phyloP scores from a whole-genome alignment of 768 basidiomycete genomes.

The Russula vinacea region DNA sequence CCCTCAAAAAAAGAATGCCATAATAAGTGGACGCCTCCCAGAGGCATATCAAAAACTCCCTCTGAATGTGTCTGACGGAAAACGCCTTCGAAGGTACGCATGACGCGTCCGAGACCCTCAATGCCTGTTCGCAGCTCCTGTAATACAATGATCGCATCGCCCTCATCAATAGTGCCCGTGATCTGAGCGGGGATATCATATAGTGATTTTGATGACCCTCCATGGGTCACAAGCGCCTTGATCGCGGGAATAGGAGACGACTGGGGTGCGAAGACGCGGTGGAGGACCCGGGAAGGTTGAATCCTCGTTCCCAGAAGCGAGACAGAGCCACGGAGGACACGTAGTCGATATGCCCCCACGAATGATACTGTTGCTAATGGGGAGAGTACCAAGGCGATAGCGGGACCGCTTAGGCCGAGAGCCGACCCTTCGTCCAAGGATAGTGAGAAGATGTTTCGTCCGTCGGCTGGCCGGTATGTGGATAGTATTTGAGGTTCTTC shows the following conservation, averaged over 20 bases:
- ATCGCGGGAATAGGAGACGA: conserved; percentile 72
- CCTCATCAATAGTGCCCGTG: conserved; percentile 16
- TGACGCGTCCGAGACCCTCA: conserved; percentile 62
- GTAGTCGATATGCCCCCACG: conserved; percentile 62
- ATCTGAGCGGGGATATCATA: conserved; percentile 27
- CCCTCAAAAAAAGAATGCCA: conserved; percentile 26
- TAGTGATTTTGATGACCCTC: conserved; percentile 24
- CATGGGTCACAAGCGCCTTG: conserved; percentile 33
- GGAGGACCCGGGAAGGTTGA: conserved; percentile 38
- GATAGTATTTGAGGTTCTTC: conserved; percentile 39
- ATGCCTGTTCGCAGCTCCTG: conserved; percentile 58
- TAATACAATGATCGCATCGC: conserved; percentile 50
- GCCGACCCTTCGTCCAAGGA: conserved; percentile 39
- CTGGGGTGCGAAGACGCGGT: conserved; percentile 70
- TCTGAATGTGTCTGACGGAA: conserved; percentile 55
- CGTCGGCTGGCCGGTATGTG: conserved; percentile 47
- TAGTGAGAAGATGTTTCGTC: conserved; percentile 49
- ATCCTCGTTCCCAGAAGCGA: conserved; percentile 55
- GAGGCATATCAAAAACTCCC: conserved; percentile 42
- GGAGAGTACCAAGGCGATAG: conserved; percentile 45
- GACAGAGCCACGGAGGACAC: conserved; percentile 61
- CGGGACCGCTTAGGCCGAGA: conserved; percentile 35
- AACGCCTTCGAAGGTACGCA: conserved; percentile 56
- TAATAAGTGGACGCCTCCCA: conserved; percentile 52
- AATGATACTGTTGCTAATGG: conserved; percentile 56